A percentile compares a stretch with the other conserved stretches of the same genome.
Conservation (phyloP, 164 flowering plant species). For the Stephania japonica region DNA sequence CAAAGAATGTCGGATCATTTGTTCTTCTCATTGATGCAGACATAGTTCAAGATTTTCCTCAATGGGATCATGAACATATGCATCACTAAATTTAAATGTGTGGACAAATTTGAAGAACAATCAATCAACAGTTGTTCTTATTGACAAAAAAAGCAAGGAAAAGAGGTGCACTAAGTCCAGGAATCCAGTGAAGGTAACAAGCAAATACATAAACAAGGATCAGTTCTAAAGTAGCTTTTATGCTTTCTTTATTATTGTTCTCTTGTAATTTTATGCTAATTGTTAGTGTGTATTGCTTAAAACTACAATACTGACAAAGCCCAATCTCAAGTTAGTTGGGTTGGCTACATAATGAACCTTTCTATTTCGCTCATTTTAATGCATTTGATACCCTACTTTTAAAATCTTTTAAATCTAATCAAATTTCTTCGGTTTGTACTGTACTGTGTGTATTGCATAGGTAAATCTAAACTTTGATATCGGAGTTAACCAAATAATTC, state of each 20-base stretch:
- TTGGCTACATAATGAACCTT: too few relatives aligned
- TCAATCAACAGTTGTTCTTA: neutral
- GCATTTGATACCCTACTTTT: too few relatives aligned
- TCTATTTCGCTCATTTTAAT: too few relatives aligned
- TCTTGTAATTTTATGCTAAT: neutral
- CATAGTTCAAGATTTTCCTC: neutral
- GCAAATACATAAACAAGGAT: constrained; percentile 3
- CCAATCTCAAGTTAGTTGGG: too few relatives aligned
- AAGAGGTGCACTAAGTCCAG: constrained; percentile 22
- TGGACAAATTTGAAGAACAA: neutral
- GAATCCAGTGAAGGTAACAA: constrained; percentile 35
- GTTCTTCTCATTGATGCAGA: neutral
- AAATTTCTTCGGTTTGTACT: too few relatives aligned
- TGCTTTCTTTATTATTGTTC: neutral
- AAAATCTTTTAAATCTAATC: too few relatives aligned
- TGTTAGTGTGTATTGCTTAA: neutral
- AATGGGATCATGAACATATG: neutral
- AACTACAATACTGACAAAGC: too few relatives aligned
- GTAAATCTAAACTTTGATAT: neutral
- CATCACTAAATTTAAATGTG: neutral
- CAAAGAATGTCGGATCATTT: constrained; percentile 30
- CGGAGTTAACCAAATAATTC: neutral
- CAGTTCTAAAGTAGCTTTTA: constrained; percentile 9
- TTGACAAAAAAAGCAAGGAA: neutral
- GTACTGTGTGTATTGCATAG: too few relatives aligned